These are phyloP conservation scores for Barnettozyma californica DNA, from an alignment of 805 yeast species.

Conservation along the genomic window DNA sequence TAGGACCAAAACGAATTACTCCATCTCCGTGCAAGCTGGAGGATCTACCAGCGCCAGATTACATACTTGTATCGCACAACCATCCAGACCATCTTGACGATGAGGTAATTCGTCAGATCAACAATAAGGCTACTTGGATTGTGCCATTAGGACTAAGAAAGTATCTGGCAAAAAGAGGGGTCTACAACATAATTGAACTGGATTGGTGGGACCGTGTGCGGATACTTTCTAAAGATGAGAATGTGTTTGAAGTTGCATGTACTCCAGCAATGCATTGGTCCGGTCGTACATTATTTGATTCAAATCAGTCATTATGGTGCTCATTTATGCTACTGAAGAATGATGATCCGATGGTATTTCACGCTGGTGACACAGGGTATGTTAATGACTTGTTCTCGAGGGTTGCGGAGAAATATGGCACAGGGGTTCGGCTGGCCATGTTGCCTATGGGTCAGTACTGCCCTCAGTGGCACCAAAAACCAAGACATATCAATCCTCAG, in stretches of 20 bases:
- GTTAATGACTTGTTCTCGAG: conserved; percentile 63
- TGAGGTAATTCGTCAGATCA: conserved; percentile 45
- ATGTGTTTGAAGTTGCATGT: conserved; percentile 73
- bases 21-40: conserved; percentile 65
- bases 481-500: conserved; percentile 79
- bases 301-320: conserved; percentile 84
- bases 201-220: conserved; percentile 86
- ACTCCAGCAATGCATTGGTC: conserved; percentile 98
- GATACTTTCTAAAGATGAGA: conserved; percentile 25
- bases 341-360: conserved; percentile 70
- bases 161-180: conserved; percentile 53
- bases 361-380: conserved; percentile 95
- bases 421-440: conserved; percentile 56
- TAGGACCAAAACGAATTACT: conserved; percentile 84
- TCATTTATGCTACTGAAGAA: conserved; percentile 69
- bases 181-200: conserved; percentile 64
- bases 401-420: conserved; percentile 60
- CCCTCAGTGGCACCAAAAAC: conserved; percentile 90
- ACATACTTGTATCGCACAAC: conserved; percentile 82
- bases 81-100: conserved; percentile 93
- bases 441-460: conserved; percentile 94
- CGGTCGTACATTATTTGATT: conserved; percentile 75
- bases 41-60: conserved; percentile 63
- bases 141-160: conserved; percentile 77
- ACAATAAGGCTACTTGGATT: conserved; percentile 69